These are phyloP conservation scores for Lachancea meyersii DNA, from an alignment of 805 yeast species.

Conservation along the genomic window DNA sequence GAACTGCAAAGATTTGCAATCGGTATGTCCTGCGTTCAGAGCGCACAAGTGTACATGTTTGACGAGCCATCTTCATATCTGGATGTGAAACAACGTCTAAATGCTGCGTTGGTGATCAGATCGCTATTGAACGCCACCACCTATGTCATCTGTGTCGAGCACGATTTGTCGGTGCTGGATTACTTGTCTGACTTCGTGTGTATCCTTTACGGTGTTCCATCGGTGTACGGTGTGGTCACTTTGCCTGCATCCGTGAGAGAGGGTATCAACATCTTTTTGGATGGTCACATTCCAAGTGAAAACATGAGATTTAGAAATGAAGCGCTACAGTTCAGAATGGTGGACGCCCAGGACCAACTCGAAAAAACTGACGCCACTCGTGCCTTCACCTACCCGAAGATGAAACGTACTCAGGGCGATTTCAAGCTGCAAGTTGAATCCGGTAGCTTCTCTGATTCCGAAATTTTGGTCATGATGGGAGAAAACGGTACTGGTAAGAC, in stretches of 20 bases:
- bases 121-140: conserved; percentile 67
- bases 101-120: conserved; percentile 93
- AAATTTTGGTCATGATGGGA: conserved; percentile 98
- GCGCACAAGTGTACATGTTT: conserved; percentile 95
- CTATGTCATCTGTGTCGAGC: conserved; percentile 96
- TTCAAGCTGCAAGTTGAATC: conserved; percentile 74
- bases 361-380: conserved; percentile 66
- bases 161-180: conserved; percentile 95
- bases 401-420: conserved; percentile 94
- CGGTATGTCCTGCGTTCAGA: conserved; percentile 94
- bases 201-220: conserved; percentile 95
- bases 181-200: conserved; percentile 95
- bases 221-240: conserved; percentile 97
- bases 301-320: conserved; percentile 96
- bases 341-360: conserved; percentile 79
- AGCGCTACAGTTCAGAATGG: conserved; percentile 85
- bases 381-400: conserved; percentile 67
- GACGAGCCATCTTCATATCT: conserved; percentile 98
- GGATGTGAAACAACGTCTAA: conserved; percentile 97
- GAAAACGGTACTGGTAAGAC: conserved; percentile 99
- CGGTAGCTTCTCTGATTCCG: conserved; percentile 94
- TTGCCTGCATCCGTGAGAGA: conserved; percentile 96
- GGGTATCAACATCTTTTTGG: conserved; percentile 97
- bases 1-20: conserved; percentile 97
- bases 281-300: conserved; percentile 96